Conservation (phyloP, 1,284 basidiomycete genomes). For the Puccinia novopanici region DNA sequence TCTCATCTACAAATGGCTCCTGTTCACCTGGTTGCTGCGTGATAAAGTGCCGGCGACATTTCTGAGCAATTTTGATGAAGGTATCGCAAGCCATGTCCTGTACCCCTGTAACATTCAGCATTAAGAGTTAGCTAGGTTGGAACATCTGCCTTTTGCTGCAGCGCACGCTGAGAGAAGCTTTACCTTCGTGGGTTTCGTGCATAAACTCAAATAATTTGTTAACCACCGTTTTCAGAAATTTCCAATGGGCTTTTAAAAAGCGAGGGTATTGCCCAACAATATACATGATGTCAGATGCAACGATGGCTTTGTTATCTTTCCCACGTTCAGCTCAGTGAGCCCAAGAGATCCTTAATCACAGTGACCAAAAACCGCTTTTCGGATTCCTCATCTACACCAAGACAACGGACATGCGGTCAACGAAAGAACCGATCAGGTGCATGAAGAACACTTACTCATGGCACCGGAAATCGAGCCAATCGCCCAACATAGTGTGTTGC, state of each 20-base stretch:
- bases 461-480: slow-evolving; percentile 99
- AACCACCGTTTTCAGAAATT: slow-evolving; percentile 99
- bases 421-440: not conserved
- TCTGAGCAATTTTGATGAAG: slow-evolving; percentile 99
- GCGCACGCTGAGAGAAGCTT: not conserved
- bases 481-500: slow-evolving; percentile 99
- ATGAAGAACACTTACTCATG: slow-evolving; percentile 65
- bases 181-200: slow-evolving; percentile 98
- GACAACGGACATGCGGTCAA: not conserved
- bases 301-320: slow-evolving; percentile 99
- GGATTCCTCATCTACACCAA: slow-evolving; percentile 76
- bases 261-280: slow-evolving; percentile 99
- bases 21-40: slow-evolving; percentile 97
- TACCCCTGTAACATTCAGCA: slow-evolving; percentile 63
- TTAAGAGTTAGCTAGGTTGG: not conserved
- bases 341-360: slow-evolving; percentile 98
- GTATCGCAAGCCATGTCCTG: slow-evolving; percentile 99
- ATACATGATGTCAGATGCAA: slow-evolving; percentile 99
- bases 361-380: slow-evolving; percentile 99
- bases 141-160: not conserved
- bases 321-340: slow-evolving; percentile 97
- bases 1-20: slow-evolving; percentile 98
- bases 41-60: slow-evolving; percentile 96
- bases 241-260: slow-evolving; percentile 99
- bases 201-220: slow-evolving; percentile 99